Evolutionary conservation across 129 eudicot species (phyloP).

Genomic region (Helichrysum umbraculigerum): DNA sequence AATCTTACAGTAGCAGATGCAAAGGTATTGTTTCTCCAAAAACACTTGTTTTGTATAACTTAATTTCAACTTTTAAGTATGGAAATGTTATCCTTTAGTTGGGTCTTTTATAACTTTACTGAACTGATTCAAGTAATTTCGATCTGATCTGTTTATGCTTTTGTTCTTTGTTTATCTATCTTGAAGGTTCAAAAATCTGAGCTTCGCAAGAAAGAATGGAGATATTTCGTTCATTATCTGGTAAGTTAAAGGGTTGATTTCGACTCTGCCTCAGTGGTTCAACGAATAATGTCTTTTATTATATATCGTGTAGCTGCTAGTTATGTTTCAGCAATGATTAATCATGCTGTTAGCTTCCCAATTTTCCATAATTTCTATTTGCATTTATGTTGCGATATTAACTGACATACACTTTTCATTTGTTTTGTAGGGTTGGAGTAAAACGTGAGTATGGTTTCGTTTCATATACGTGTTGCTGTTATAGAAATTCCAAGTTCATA

Average conservation of each 20-base stretch:
- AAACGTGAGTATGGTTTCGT: constrained; percentile 62
- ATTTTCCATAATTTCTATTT: constrained; percentile 8
- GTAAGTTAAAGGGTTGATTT: constrained; percentile 53
- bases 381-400: constrained; percentile 16
- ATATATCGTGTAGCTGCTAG: neutral
- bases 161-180: constrained; percentile 15
- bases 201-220: constrained; percentile 60
- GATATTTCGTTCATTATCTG: constrained; percentile 83
- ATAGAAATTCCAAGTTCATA: constrained; percentile 19
- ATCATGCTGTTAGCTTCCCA: constrained; percentile 7
- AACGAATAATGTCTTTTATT: neutral
- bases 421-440: constrained; percentile 93
- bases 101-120: constrained; percentile 14
- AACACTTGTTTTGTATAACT: neutral
- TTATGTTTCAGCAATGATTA: constrained; percentile 15
- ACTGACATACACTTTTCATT: constrained; percentile 3
- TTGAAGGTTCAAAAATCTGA: constrained; percentile 83
- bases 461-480: neutral
- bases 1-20: constrained; percentile 12
- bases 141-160: constrained; percentile 22
- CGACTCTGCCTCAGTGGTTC: neutral
- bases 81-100: neutral
- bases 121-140: constrained; percentile 14
- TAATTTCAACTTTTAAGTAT: neutral
- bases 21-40: constrained; percentile 12